phyloP scores from a whole-genome alignment of 192 early-diverging fungal species.

The Gaertneriomyces sp. region DNA sequence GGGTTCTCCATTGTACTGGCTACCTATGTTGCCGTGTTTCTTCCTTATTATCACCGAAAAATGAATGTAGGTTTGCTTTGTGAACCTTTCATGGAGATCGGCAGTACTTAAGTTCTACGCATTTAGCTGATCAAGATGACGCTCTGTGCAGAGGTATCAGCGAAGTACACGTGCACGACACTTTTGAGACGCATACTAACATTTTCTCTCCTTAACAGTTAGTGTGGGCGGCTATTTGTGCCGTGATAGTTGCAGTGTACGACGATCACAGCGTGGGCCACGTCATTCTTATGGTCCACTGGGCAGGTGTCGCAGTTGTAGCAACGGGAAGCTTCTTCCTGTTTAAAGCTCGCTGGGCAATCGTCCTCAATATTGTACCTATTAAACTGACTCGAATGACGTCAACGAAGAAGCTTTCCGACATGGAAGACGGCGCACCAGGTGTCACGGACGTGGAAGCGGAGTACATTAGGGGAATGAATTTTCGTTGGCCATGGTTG shows the following conservation, averaged over 20 bases:
- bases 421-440: background rate
- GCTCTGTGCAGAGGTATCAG: too few species aligned
- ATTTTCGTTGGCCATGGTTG: background rate
- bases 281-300: constrained; percentile 5
- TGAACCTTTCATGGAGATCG: too few species aligned
- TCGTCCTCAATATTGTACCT: background rate
- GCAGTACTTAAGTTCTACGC: too few species aligned
- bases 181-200: background rate
- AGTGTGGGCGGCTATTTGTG: constrained; percentile 8
- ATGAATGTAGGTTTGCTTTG: too few species aligned
- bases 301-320: constrained; percentile 4
- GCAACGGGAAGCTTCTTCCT: background rate
- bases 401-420: too few species aligned
- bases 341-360: constrained; percentile 5
- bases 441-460: background rate
- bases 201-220: background rate
- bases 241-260: background rate
- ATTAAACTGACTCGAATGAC: background rate
- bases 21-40: background rate
- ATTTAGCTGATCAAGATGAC: too few species aligned
- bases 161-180: background rate
- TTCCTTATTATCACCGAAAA: constrained; percentile 14
- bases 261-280: background rate
- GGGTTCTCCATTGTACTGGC: background rate
- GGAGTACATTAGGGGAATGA: too few species aligned